Percentiles rank a stretch among this genome's conserved stretches.
phyloP scores from a whole-genome alignment of 2,329 filamentous ascomycete genomes.

The Metarhizium brunneum region DNA sequence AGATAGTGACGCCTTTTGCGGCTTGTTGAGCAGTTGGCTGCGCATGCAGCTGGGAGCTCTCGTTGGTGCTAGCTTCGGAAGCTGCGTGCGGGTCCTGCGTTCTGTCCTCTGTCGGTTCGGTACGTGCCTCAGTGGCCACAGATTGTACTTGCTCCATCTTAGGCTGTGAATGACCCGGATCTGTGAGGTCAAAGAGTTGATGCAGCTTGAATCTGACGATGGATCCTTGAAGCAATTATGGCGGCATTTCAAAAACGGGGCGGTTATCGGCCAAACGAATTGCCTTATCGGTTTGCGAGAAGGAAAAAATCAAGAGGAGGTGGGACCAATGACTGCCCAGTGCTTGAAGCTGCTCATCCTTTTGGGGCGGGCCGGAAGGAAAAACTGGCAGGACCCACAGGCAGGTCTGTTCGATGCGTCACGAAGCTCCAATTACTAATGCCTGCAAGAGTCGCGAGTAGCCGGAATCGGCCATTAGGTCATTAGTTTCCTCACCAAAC shows the following conservation, averaged over 20 bases:
- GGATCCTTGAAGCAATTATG: no score
- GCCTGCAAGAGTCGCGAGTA: not conserved
- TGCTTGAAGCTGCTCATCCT: no score
- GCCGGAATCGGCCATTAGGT: not conserved
- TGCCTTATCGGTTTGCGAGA: no score
- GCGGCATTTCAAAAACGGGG: no score
- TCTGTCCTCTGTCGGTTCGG: not conserved
- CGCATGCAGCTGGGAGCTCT: not conserved
- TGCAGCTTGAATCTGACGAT: no score
- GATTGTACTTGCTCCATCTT: constrained; percentile 4
- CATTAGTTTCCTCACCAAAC: not conserved
- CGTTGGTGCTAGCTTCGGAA: not conserved
- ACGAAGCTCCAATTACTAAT: constrained; percentile 6
- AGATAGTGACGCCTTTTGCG: constrained; percentile 20
- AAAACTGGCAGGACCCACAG: no score
- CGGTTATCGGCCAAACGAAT: no score
- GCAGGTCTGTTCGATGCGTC: not conserved
- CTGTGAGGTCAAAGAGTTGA: not conserved
- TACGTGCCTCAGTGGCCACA: not conserved
- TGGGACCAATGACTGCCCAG: no score
- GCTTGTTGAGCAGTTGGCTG: not conserved
- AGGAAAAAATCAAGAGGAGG: not conserved
- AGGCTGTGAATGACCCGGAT: not conserved
- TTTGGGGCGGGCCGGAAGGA: no score
- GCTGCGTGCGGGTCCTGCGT: not conserved